These are phyloP conservation scores for Clarireedia monteithiana DNA, from an alignment of 2,329 filamentous ascomycete species.

Conservation along the genomic window DNA sequence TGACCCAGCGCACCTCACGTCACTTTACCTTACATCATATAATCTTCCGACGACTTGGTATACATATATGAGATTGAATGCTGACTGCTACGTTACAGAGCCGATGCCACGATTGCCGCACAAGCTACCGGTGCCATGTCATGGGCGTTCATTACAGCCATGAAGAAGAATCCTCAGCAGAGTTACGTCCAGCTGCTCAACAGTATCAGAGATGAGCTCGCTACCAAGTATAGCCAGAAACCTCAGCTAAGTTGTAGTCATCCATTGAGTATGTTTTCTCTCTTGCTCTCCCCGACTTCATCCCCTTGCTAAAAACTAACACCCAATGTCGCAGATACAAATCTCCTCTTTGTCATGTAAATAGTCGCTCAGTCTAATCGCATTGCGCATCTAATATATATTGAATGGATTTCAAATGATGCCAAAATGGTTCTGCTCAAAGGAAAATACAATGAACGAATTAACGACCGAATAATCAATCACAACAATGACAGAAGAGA, in stretches of 20 bases:
- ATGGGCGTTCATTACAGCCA: conserved; percentile 85
- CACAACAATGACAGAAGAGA: no score
- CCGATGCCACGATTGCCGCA: conserved; percentile 76
- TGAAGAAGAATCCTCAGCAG: conserved; percentile 91
- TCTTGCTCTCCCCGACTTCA: background rate
- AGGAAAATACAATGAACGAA: no score
- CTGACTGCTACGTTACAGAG: conserved; percentile 41
- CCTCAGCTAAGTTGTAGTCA: conserved; percentile 95
- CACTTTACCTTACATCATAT: background rate
- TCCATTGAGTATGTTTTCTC: conserved; percentile 62
- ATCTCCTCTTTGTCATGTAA: conserved; percentile 56
- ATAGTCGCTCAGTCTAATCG: conserved; percentile 7
- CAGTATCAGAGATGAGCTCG: conserved; percentile 84
- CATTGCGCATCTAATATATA: background rate
- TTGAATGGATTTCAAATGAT: background rate
- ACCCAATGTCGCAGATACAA: conserved; percentile 42
- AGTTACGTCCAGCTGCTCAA: conserved; percentile 94
- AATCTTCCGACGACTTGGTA: background rate
- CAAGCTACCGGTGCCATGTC: conserved; percentile 97
- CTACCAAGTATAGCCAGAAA: conserved; percentile 85
- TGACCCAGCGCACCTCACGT: conserved; percentile 5
- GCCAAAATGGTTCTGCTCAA: background rate
- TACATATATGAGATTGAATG: background rate
- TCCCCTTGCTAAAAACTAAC: conserved; percentile 4
- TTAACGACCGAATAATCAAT: no score